Evolutionary conservation across 805 yeast genomes (phyloP).

Genomic region (Hanseniaspora valbyensis): DNA sequence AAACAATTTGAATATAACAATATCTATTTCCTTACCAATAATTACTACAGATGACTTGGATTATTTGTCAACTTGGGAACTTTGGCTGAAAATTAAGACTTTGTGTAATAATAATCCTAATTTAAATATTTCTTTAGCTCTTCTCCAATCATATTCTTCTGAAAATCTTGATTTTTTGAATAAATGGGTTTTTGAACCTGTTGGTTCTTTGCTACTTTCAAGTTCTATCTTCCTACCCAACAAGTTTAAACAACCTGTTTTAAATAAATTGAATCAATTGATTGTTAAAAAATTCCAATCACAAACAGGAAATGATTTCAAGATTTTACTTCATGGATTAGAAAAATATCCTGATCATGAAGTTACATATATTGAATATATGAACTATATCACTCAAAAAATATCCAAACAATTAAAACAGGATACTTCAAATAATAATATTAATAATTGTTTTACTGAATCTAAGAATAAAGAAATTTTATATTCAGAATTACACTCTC

Average conservation of each 20-base stretch:
- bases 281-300: conserved; percentile 31
- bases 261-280: conserved; percentile 47
- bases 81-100: conserved; percentile 57
- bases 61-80: conserved; percentile 56
- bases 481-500: not conserved
- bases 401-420: not conserved
- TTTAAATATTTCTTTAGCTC: conserved; percentile 61
- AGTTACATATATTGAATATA: conserved; percentile 29
- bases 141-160: conserved; percentile 53
- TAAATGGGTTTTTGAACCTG: conserved; percentile 62
- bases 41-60: conserved; percentile 37
- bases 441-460: too few species aligned
- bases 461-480: not conserved
- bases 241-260: conserved; percentile 52
- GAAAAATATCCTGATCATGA: conserved; percentile 32
- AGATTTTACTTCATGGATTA: conserved; percentile 43
- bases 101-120: conserved; percentile 44
- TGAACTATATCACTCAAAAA: conserved; percentile 12
- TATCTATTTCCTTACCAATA: conserved; percentile 40
- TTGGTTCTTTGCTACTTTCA: conserved; percentile 45
- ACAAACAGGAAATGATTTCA: conserved; percentile 34
- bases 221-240: conserved; percentile 48
- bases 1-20: conserved; percentile 28
- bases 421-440: too few species aligned
- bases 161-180: conserved; percentile 32